Conservation (phyloP, 1,284 basidiomycete species). For the Hymenochaete sp. region DNA sequence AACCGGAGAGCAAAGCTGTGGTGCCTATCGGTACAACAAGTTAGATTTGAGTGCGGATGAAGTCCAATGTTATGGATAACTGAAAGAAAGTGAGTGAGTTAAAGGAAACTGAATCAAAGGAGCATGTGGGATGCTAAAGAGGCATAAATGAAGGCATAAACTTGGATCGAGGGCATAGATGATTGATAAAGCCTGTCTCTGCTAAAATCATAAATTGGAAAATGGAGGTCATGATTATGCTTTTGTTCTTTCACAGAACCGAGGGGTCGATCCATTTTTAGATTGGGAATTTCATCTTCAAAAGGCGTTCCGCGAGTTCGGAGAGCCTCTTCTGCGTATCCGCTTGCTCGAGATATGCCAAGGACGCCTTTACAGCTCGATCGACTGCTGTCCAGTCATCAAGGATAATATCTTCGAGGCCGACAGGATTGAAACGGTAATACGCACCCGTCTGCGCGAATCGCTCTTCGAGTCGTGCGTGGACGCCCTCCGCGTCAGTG, state of each 20-base stretch:
- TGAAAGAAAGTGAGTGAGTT: too few relatives aligned
- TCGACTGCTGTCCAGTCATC: conserved; percentile 15
- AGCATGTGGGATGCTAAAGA: too few relatives aligned
- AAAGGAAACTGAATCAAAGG: too few relatives aligned
- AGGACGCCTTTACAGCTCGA: conserved; percentile 7
- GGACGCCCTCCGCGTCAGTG: conserved; percentile 14
- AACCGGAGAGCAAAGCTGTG: too few relatives aligned
- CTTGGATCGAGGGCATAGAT: conserved; percentile 23
- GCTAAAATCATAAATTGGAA: conserved; percentile 18
- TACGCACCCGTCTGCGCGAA: conserved; percentile 12
- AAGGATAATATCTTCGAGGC: conserved; percentile 13
- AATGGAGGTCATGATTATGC: too few relatives aligned
- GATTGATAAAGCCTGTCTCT: conserved; percentile 28
- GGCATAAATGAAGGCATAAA: conserved; percentile 24
- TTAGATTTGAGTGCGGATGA: too few relatives aligned
- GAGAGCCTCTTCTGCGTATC: conserved; percentile 11
- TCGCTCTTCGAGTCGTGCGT: conserved; percentile 12
- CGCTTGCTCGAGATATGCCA: conserved; percentile 9
- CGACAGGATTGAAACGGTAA: conserved; percentile 15
- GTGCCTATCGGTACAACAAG: too few relatives aligned
- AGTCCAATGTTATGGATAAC: too few relatives aligned
- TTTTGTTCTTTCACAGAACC: conserved; percentile 26
- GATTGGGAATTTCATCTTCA: too few relatives aligned
- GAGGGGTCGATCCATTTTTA: too few relatives aligned
- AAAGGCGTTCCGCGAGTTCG: conserved; percentile 9